A percentile compares a stretch with the other conserved stretches of the same genome.
Conservation (phyloP, 805 yeast genomes). For the Candida fluviatilis region DNA sequence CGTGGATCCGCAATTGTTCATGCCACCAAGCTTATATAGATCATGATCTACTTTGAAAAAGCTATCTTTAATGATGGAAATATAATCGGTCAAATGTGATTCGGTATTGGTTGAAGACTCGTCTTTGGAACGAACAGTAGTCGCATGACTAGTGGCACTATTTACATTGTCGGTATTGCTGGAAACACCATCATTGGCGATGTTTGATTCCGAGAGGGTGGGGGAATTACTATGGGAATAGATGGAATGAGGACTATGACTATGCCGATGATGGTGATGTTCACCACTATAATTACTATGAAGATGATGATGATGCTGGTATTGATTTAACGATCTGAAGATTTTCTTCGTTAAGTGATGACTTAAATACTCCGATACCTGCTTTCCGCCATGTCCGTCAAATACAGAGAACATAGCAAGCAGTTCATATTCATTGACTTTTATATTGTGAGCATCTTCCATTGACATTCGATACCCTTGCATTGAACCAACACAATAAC, state of each 20-base stretch:
- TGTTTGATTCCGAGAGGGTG: no score
- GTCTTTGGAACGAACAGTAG: no score
- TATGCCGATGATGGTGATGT: background rate
- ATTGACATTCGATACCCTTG: conserved; percentile 72
- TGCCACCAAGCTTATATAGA: conserved; percentile 18
- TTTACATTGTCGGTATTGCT: no score
- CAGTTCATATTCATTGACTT: conserved; percentile 40
- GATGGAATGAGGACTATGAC: no score
- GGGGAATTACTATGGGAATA: background rate
- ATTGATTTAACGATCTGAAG: conserved; percentile 22
- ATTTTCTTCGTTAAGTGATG: conserved; percentile 35
- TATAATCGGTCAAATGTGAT: conserved; percentile 13
- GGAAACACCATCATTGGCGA: no score
- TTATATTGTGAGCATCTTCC: conserved; percentile 69
- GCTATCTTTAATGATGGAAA: conserved; percentile 23
- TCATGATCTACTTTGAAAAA: conserved; percentile 36
- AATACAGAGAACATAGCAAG: conserved; percentile 62
- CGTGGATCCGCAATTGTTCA: conserved; percentile 40
- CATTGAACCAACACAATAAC: conserved; percentile 69
- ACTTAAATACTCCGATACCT: conserved; percentile 53
- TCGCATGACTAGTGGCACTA: no score
- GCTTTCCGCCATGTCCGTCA: conserved; percentile 80
- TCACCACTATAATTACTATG: no score
- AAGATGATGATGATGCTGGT: conserved; percentile 1
- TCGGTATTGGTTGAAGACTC: no score